These are phyloP conservation scores for Aspergillus candidus DNA, from an alignment of 2,329 filamentous ascomycete species.

Conservation along the genomic window DNA sequence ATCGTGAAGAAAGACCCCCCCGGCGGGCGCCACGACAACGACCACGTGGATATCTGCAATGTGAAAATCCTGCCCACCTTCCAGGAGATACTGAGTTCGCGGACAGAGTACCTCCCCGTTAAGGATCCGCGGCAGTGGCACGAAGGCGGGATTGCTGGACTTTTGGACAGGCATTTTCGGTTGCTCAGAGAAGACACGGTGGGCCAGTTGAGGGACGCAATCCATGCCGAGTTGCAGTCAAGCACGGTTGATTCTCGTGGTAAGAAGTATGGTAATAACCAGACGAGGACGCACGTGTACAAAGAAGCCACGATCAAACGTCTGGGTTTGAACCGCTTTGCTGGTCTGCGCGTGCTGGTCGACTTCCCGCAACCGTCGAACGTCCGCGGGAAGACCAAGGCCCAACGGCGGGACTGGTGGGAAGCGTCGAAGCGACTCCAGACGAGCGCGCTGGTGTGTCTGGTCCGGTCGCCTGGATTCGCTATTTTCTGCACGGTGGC, in stretches of 20 bases:
- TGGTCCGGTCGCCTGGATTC: slow-evolving; percentile 14
- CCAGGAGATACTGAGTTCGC: slow-evolving; percentile 26
- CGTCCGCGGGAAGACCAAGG: slow-evolving; percentile 4
- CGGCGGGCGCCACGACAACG: slow-evolving; percentile 34
- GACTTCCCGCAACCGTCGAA: slow-evolving; percentile 20
- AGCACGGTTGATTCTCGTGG: background rate
- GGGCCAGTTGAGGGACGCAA: slow-evolving; percentile 27
- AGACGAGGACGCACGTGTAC: slow-evolving; percentile 12
- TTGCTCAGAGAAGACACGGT: slow-evolving; percentile 33
- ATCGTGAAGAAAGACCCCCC: slow-evolving; percentile 12
- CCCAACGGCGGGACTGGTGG: slow-evolving; percentile 24
- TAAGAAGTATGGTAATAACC: background rate
- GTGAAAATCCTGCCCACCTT: slow-evolving; percentile 34
- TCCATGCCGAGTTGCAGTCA: slow-evolving; percentile 11
- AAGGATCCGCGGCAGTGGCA: slow-evolving; percentile 27
- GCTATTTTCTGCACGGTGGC: slow-evolving; percentile 23
- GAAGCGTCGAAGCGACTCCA: slow-evolving; percentile 25
- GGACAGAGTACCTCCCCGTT: slow-evolving; percentile 28
- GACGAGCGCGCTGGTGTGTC: slow-evolving; percentile 24
- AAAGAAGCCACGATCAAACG: slow-evolving; percentile 2
- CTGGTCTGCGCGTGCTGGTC: slow-evolving; percentile 17
- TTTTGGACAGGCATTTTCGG: slow-evolving; percentile 34
- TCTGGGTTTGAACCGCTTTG: slow-evolving; percentile 14
- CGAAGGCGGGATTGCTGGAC: slow-evolving; percentile 19
- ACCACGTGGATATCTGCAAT: slow-evolving; percentile 26